Base-by-base conservation (phyloP, 2,329 filamentous ascomycete genomes). In the Ophiosphaerella herpotricha region DNA sequence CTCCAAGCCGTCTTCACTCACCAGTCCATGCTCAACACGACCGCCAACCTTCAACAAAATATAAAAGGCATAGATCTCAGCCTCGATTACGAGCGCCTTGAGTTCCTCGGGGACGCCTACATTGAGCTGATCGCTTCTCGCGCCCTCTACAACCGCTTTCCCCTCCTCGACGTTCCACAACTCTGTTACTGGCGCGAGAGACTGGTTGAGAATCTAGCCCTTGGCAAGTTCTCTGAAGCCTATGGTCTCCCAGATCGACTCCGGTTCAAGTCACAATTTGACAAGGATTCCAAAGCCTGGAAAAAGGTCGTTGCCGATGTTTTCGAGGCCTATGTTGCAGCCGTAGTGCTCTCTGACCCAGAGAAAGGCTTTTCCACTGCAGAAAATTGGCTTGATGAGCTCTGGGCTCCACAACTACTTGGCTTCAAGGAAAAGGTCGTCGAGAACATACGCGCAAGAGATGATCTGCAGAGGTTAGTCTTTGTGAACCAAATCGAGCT, bases 291-390 rank as follows among this genome's bases (percentile, higher is more conserved):
- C 18, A 71, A 62, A 62, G 67, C 29, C 45, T 75, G 44, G 65
- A 81, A 77, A 12, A 97, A 97, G 72, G 85, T 91, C 8, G 80
- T 89, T 48, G 92, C 87, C 7, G 93, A 97, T 67, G 81, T 97
- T 14, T 95, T 97, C 63, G 93, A 97, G 71, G 89, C 93, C 0
- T 97, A 95, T 61, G 84, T 96, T 13, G 92, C 89, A 7, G 92
- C 88, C 3, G 75, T 92, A 5, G 82, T 96, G 31, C 75, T 90
- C 2, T 85, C 87, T 1, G 83, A 91, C 61, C 79, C 84, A 0
- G 72, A 76, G 7, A 69, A 83, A 39, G 91, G 92, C 1, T 81
- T 88, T 39, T 55, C 72, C 7, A 79, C 78, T 2, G 86, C 82
- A 2, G 80, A 87, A 43, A 70, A 79, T 12, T 97, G 91, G 91